These are phyloP conservation scores for Psilocybe azurescens DNA, from an alignment of 768 basidiomycete species.

Conservation along the genomic window DNA sequence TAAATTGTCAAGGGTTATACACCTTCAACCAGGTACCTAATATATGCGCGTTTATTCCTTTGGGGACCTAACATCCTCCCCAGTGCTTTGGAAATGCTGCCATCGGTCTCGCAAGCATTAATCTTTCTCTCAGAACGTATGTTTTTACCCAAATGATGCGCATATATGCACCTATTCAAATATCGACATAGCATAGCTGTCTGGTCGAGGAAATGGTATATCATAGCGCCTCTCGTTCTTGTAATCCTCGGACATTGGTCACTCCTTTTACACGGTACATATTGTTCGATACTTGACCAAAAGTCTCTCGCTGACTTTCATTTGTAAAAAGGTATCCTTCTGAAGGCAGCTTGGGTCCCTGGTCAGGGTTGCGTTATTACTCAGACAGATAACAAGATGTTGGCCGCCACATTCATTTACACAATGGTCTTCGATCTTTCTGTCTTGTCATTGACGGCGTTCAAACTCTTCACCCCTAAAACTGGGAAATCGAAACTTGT, in stretches of 20 bases:
- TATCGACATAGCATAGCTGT: conserved; percentile 61
- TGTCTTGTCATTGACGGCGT: conserved; percentile 64
- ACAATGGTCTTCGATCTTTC: conserved; percentile 75
- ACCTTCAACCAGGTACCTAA: conserved; percentile 61
- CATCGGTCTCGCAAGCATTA: conserved; percentile 73
- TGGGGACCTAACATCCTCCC: background rate
- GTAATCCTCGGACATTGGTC: conserved; percentile 78
- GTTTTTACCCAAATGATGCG: conserved; percentile 23
- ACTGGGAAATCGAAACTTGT: conserved; percentile 60
- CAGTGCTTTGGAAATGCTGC: conserved; percentile 65
- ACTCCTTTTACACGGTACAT: conserved; percentile 65
- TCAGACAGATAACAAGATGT: conserved; percentile 59
- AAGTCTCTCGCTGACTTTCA: background rate
- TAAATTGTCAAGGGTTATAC: conserved; percentile 68
- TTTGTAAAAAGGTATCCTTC: conserved; percentile 50
- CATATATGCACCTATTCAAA: conserved; percentile 14
- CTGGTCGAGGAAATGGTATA: conserved; percentile 63
- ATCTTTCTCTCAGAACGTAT: conserved; percentile 71
- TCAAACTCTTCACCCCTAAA: conserved; percentile 56
- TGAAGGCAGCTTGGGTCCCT: conserved; percentile 61
- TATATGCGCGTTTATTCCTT: conserved; percentile 7
- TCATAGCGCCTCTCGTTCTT: conserved; percentile 54
- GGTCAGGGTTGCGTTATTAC: conserved; percentile 60
- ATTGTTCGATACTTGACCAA: background rate
- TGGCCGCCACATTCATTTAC: conserved; percentile 74